phyloP scores from a whole-genome alignment of 164 flowering plant species.

The Stephania japonica region DNA sequence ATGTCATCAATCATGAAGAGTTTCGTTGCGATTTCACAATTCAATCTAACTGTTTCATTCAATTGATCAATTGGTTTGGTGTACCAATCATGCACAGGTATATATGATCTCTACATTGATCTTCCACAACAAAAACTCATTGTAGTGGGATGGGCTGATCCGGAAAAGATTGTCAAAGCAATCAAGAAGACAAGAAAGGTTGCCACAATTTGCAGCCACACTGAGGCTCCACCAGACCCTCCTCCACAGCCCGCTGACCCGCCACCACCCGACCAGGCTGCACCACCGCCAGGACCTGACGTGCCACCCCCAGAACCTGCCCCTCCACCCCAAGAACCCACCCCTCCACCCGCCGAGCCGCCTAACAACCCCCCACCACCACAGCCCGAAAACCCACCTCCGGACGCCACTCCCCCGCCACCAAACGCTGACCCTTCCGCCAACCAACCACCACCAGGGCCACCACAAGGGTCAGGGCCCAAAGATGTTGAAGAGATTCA shows the following conservation, averaged over 20 bases:
- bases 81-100: conserved; percentile 41
- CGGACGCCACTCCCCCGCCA: conserved; percentile 25
- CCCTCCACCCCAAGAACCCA: conserved; percentile 27
- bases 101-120: conserved; percentile 60
- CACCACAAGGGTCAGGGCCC: conserved; percentile 19
- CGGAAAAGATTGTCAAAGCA: conserved; percentile 70
- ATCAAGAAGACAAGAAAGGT: conserved; percentile 74
- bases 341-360: conserved; percentile 22
- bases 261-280: conserved; percentile 21
- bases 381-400: conserved; percentile 22
- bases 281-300: conserved; percentile 22
- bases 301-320: no score
- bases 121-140: conserved; percentile 77
- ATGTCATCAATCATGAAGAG: neutral
- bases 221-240: conserved; percentile 32
- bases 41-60: neutral
- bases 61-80: neutral
- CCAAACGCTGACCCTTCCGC: conserved; percentile 17
- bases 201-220: conserved; percentile 69
- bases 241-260: conserved; percentile 33
- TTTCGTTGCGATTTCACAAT: neutral
- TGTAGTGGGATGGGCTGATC: conserved; percentile 81
- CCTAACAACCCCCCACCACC: conserved; percentile 24
- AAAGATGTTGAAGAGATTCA: conserved; percentile 57
- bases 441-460: conserved; percentile 4